Conservation (phyloP, 805 yeast species). For the Myxozyma melibiosi region DNA sequence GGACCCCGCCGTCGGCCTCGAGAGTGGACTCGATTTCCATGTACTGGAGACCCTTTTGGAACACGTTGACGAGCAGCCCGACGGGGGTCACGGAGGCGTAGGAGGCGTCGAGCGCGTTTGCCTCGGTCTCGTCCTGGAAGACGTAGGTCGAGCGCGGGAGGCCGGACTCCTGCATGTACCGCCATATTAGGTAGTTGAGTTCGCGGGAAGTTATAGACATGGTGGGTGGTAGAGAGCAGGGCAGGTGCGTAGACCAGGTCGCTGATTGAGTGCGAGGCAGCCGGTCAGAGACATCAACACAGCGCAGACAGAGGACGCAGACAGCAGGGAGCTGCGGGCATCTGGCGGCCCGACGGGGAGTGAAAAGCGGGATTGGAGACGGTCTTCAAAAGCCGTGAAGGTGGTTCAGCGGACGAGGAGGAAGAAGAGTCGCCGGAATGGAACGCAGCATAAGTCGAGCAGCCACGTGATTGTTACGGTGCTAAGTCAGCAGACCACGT, state of each 20-base stretch:
- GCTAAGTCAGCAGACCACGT: too few species aligned
- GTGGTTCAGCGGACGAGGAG: neutral
- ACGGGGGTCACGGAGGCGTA: slow-evolving; percentile 61
- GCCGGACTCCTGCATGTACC: slow-evolving; percentile 78
- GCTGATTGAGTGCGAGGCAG: slow-evolving; percentile 3
- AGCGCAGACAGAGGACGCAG: slow-evolving; percentile 6
- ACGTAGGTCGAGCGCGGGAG: slow-evolving; percentile 77
- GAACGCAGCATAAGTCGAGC: too few species aligned
- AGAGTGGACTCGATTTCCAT: slow-evolving; percentile 64
- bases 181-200: slow-evolving; percentile 87
- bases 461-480: too few species aligned
- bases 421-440: too few species aligned
- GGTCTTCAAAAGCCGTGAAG: neutral
- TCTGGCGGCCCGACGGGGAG: neutral
- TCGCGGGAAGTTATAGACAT: slow-evolving; percentile 66
- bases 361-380: neutral
- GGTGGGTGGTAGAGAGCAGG: neutral
- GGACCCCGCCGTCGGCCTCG: slow-evolving; percentile 20
- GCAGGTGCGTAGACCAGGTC: neutral
- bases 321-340: slow-evolving; percentile 5
- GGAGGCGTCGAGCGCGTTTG: slow-evolving; percentile 57
- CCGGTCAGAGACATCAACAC: slow-evolving; percentile 3
- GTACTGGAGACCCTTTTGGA: slow-evolving; percentile 84
- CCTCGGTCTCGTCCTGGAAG: slow-evolving; percentile 70
- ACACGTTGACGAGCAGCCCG: slow-evolving; percentile 77